Evolutionary conservation across 257 asterid genomes (phyloP), one percentile per base, ranked within the genome.

Genomic region (Thymus quinquecostatus): DNA sequence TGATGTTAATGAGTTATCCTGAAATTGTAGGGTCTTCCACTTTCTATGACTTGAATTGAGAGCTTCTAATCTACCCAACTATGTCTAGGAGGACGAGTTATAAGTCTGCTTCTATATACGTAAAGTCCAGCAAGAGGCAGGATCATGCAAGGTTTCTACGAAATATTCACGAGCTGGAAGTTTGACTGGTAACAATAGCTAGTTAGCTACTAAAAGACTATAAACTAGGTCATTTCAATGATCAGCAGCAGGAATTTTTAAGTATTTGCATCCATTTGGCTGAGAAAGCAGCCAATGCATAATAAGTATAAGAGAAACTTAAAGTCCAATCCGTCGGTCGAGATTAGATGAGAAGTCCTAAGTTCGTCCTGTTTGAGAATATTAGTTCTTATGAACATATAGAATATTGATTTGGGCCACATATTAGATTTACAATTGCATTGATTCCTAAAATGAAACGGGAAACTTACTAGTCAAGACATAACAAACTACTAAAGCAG

Each of bases 121-220:
- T 77, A 73, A 55, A 56, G 43, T 53, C 57, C 44, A 11, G 82
- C 56, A 50, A 80, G 14, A 69, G 76, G 33, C 41, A 64, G 79
- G 70, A 70, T 57, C 55, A 51, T 57, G 49, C 64, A 13, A 9
- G 64, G 60, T 60, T 53, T 70, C n/a, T 41, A 29, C 21, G 32
- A 14, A 33, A 53, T 57, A 29, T 60, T 53, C 32, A 4, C 10
- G 38, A 45, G 10, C 12, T 45, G 27, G 21, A 64, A 65, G 6
- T 40, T 33, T 10, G n/a, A 54, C 34, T 8, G 53, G 50, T 8
- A 43, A 58, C 5, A 43, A 41, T 10, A 29, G 5, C 4, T 36
- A 36, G 1, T 36, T 36, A 36, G 48, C 14, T 30, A 63, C 71
- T 41, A 21, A 64, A 10, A 33, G 61, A 51, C 53, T 38, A 61